phyloP scores from a whole-genome alignment of 1,139 yeast genomes.

The Yamadazyma oceani region DNA sequence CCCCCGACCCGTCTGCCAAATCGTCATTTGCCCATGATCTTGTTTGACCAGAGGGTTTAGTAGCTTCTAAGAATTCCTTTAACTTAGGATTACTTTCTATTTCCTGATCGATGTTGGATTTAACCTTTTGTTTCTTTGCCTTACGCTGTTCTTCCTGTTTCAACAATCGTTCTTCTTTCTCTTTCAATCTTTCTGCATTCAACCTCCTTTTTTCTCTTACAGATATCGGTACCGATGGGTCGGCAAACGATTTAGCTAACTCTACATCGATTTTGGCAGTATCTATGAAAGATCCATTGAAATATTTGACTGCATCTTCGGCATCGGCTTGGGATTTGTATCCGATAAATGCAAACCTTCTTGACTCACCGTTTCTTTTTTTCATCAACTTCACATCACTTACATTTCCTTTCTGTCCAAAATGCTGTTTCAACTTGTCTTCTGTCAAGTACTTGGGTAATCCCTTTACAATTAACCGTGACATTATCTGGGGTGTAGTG shows the following conservation, averaged over 20 bases:
- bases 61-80: constrained; percentile 77
- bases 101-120: constrained; percentile 50
- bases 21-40: constrained; percentile 80
- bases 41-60: constrained; percentile 68
- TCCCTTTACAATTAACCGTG: constrained; percentile 94
- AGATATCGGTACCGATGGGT: constrained; percentile 75
- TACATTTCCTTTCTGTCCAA: constrained; percentile 60
- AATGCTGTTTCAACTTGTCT: constrained; percentile 69
- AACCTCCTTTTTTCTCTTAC: constrained; percentile 62
- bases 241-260: constrained; percentile 81
- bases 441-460: constrained; percentile 81
- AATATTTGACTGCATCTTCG: constrained; percentile 70
- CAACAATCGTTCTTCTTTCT: constrained; percentile 53
- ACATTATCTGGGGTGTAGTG: constrained; percentile 44
- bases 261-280: constrained; percentile 79
- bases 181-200: constrained; percentile 52
- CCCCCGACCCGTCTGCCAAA: constrained; percentile 53
- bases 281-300: constrained; percentile 76
- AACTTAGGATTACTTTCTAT: constrained; percentile 66
- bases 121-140: constrained; percentile 24
- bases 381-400: constrained; percentile 88
- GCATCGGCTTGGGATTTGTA: constrained; percentile 75
- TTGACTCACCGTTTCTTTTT: constrained; percentile 78
- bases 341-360: constrained; percentile 94
- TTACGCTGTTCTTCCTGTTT: constrained; percentile 45